Conservation (phyloP, 495 filamentous ascomycete species). For the Podospora anserina region DNA sequence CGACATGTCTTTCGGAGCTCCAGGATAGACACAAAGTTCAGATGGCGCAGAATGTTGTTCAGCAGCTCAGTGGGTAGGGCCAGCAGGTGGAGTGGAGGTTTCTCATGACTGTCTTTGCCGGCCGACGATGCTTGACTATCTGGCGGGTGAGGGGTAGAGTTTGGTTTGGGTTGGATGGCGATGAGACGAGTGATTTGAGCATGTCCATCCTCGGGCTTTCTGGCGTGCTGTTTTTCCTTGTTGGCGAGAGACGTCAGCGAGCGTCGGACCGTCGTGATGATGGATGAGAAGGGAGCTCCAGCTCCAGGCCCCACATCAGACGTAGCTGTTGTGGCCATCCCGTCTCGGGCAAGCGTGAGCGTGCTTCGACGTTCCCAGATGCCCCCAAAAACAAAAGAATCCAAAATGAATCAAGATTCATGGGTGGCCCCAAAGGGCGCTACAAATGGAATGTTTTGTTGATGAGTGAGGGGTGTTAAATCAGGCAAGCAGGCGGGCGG, state of each 20-base stretch:
- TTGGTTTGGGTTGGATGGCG: not conserved
- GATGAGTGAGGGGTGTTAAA: not conserved
- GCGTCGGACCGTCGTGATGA: not conserved
- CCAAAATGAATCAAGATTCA: no score
- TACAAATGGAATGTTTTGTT: not conserved
- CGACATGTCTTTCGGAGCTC: slow-evolving; percentile 35
- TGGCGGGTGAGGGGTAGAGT: not conserved
- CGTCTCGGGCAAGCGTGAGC: not conserved
- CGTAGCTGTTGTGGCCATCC: not conserved
- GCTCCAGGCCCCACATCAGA: not conserved
- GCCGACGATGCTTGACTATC: not conserved
- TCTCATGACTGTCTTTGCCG: not conserved
- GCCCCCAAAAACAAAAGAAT: no score
- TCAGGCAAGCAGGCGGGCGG: not conserved
- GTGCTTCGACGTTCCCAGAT: not conserved
- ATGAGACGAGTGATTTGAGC: not conserved
- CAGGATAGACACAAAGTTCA: slow-evolving; percentile 30
- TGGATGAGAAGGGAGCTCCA: not conserved
- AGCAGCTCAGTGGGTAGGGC: slow-evolving; percentile 33
- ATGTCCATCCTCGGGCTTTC: not conserved
- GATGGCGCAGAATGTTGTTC: slow-evolving; percentile 27
- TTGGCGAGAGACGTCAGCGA: not conserved
- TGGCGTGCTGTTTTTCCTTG: not conserved
- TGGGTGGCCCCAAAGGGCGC: no score
- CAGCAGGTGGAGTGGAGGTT: slow-evolving; percentile 21